phyloP scores from a whole-genome alignment of 257 asterid species.

The Penstemon eatonii region DNA sequence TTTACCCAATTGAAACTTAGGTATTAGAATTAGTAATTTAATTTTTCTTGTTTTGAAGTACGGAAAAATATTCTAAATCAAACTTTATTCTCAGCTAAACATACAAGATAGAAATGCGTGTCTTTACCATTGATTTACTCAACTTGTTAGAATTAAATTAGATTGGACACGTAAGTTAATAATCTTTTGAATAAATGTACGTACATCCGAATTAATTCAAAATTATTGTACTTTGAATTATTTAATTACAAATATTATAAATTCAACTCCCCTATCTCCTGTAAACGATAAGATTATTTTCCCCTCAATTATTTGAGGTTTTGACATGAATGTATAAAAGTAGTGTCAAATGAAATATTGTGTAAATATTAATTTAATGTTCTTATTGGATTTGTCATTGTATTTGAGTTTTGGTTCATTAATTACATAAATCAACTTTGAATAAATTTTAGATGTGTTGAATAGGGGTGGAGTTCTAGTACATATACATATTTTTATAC shows the following conservation, averaged over 20 bases:
- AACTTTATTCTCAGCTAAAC: conserved; percentile 38
- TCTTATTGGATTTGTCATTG: no score
- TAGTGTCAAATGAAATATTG: no score
- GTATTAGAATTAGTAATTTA: conserved; percentile 9
- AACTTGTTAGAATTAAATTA: neutral
- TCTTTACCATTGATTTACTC: conserved; percentile 12
- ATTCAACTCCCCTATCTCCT: neutral
- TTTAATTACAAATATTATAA: no score
- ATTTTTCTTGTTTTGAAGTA: conserved; percentile 21
- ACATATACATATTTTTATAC: no score
- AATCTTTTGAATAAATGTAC: no score
- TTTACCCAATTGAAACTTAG: conserved; percentile 30
- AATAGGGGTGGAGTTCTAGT: no score
- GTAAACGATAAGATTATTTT: neutral
- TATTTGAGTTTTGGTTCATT: no score
- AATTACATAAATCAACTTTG: no score
- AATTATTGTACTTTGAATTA: neutral
- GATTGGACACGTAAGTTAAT: neutral
- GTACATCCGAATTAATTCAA: neutral
- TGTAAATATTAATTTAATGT: no score
- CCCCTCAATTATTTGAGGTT: no score
- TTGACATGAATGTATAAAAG: no score
- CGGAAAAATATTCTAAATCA: neutral
- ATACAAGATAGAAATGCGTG: conserved; percentile 30
- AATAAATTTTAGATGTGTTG: no score